Conservation (phyloP, 352 stramenopile genomes). For the Blastocystis sp. region DNA sequence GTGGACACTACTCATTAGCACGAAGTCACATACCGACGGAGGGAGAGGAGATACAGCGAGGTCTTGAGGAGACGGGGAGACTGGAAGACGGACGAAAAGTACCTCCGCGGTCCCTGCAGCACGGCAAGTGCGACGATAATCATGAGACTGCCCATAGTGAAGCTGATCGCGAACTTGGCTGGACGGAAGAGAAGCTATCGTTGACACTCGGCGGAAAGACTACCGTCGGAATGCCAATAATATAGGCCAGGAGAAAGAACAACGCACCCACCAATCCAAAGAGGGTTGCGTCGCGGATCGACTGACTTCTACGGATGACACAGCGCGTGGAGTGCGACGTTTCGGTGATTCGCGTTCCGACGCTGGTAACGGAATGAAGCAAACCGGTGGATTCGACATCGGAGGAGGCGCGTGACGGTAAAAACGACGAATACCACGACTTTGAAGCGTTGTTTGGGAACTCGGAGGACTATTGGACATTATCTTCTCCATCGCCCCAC, state of each 20-base stretch:
- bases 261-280: neutral
- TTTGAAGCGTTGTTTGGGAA: neutral
- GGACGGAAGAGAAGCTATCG: constrained; percentile 10
- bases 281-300: neutral
- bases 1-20: neutral
- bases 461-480: neutral
- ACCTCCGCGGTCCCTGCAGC: neutral
- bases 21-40: neutral
- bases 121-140: constrained; percentile 8
- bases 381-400: constrained; percentile 20
- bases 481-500: neutral
- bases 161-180: constrained; percentile 31
- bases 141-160: constrained; percentile 41
- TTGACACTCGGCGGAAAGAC: neutral
- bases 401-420: neutral
- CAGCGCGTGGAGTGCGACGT: neutral
- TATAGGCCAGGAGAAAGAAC: constrained; percentile 25
- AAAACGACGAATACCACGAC: constrained; percentile 10
- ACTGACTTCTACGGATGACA: neutral
- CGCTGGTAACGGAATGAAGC: neutral
- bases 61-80: neutral
- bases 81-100: constrained; percentile 4
- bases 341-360: neutral
- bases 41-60: neutral
- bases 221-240: constrained; percentile 38